phyloP scores from a whole-genome alignment of 78 protist species.

The Dictyostelium intermedium region DNA sequence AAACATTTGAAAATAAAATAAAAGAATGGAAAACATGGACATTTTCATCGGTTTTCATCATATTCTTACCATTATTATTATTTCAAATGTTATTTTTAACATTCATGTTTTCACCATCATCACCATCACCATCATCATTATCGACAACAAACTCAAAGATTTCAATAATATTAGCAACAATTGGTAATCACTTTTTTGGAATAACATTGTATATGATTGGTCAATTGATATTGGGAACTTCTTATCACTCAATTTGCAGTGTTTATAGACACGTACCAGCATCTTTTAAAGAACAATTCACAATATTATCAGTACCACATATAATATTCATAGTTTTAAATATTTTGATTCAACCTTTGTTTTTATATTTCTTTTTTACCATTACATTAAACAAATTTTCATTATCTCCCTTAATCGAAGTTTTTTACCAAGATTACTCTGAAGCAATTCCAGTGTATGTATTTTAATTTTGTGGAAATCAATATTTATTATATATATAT shows the following conservation, averaged over 20 bases:
- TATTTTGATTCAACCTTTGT: background rate
- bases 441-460: background rate
- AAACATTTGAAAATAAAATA: background rate
- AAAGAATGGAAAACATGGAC: constrained; percentile 26
- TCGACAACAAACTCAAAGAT: background rate
- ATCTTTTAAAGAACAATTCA: constrained; percentile 19
- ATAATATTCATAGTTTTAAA: background rate
- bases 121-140: background rate
- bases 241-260: background rate
- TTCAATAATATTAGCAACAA: background rate
- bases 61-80: background rate
- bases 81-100: constrained; percentile 16
- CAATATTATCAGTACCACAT: background rate
- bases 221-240: background rate
- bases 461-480: background rate
- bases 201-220: background rate
- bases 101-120: background rate
- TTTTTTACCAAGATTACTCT: background rate
- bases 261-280: constrained; percentile 65
- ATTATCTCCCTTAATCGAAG: background rate
- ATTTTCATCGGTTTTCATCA: background rate
- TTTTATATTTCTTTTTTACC: background rate
- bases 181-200: background rate
- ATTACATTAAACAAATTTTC: constrained; percentile 13
- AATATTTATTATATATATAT: background rate